Evolutionary conservation across 805 yeast genomes (phyloP), one percentile per base, ranked within the genome.

Genomic region (Saccharomyces kudriavzevii): DNA sequence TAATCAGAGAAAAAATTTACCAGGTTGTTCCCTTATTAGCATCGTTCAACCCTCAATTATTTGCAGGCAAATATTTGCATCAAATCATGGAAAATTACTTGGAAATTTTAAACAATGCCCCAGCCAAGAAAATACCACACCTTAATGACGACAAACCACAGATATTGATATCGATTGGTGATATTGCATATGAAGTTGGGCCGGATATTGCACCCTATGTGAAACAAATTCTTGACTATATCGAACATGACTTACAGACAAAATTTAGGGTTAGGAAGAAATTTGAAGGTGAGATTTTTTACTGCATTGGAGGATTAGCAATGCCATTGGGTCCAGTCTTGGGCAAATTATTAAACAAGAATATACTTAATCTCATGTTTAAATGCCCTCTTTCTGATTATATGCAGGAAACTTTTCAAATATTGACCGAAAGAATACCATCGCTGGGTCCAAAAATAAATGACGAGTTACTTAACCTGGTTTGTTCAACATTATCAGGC

Each of bases 321-420:
- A 77, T 78, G 25, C 89, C 97, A 0, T 88, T 89, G 14, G 96
- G 96, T 0, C 90, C 95, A 14, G 92, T 94, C 0, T 74, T 91
- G 55, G 86, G 96, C 0, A 89, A 89, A 63, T 89, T 87, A 64
- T 72, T 91, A 52, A 89, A 87, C 57, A 77, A 85, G 54, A 92
- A 87, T 60, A 78, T 90, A 30, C 70, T 91, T 50, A 89, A 86
- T 58, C 76, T 86, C 70, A 79, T 91, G 71, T 77, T 91, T 61
- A 80, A 83, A 48, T 88, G 96, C 56, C 87, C 96, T 0, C 76
- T 91, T 52, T 84, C 88, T 25, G 83, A 81, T 58, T 83, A 85
- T 55, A 81, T 90, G 81, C 82, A 87, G 62, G 81, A 82, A 54
- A 84, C 91, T n/a, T 67, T 90, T 29, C 77, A 80, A 56, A 79